A percentile compares a stretch with the other conserved stretches of the same genome.
Conservation (phyloP, 2,329 filamentous ascomycete species). For the Tolypocladium amazonense region DNA sequence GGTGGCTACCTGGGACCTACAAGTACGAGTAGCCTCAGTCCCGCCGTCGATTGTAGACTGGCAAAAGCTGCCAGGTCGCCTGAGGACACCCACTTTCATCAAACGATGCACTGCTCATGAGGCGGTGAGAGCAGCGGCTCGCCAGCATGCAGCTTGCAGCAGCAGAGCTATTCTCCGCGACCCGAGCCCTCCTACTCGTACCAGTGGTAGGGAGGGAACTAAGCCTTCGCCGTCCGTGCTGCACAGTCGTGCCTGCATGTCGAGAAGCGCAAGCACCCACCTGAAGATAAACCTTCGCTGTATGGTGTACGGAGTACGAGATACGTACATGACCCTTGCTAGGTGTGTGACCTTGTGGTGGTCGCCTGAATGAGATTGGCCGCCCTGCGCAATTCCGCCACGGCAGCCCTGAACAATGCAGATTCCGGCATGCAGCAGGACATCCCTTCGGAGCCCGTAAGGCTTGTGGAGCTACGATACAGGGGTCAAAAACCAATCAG, state of each 20-base stretch:
- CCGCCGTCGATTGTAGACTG: neutral
- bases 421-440: too few relatives aligned
- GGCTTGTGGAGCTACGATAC: too few relatives aligned
- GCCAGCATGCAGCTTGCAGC: neutral
- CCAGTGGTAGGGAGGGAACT: neutral
- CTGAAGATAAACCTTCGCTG: neutral
- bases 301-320: neutral
- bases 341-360: neutral
- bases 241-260: neutral
- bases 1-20: too few relatives aligned
- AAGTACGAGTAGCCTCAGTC: neutral
- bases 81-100: neutral
- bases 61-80: neutral
- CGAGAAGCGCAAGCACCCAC: neutral
- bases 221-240: neutral
- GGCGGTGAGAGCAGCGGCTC: neutral
- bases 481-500: too few relatives aligned
- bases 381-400: neutral
- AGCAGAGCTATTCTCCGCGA: neutral
- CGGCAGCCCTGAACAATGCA: neutral
- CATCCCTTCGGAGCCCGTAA: too few relatives aligned
- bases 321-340: neutral
- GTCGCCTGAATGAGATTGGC: neutral
- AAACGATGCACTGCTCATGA: neutral
- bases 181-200: too few relatives aligned